Conservation (phyloP, 106 monocot genomes). For the Dendrobium huoshanense region DNA sequence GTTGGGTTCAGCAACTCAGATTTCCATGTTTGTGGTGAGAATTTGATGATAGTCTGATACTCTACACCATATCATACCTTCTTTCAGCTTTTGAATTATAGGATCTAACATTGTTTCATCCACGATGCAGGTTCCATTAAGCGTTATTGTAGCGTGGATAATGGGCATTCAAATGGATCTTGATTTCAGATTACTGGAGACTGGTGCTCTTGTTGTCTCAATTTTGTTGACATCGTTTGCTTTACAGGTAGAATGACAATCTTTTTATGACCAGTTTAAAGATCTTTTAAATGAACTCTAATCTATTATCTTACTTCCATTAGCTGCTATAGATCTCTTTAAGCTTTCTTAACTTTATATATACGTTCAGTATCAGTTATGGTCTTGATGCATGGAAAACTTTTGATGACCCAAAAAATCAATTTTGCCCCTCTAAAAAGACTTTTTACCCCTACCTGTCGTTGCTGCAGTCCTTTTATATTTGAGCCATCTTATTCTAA, state of each 20-base stretch:
- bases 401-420: too few relatives aligned
- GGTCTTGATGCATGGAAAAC: not conserved
- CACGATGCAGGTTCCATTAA: conserved; percentile 50
- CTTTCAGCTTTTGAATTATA: not conserved
- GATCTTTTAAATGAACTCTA: too few relatives aligned
- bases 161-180: conserved; percentile 79
- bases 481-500: too few relatives aligned
- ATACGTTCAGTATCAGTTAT: not conserved
- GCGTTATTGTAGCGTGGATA: conserved; percentile 70
- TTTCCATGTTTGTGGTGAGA: conserved; percentile 91
- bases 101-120: not conserved
- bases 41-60: not conserved
- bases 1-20: conserved; percentile 88
- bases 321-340: not conserved
- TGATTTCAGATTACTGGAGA: conserved; percentile 63
- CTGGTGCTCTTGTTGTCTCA: conserved; percentile 42
- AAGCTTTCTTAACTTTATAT: not conserved
- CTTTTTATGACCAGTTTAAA: not conserved
- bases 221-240: conserved; percentile 52
- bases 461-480: too few relatives aligned
- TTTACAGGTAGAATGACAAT: conserved; percentile 40
- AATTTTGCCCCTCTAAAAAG: too few relatives aligned
- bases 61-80: not conserved
- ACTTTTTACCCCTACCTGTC: too few relatives aligned
- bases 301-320: too few relatives aligned